Conservation (phyloP, 2,329 filamentous ascomycete species). For the Aspergillus sp. region DNA sequence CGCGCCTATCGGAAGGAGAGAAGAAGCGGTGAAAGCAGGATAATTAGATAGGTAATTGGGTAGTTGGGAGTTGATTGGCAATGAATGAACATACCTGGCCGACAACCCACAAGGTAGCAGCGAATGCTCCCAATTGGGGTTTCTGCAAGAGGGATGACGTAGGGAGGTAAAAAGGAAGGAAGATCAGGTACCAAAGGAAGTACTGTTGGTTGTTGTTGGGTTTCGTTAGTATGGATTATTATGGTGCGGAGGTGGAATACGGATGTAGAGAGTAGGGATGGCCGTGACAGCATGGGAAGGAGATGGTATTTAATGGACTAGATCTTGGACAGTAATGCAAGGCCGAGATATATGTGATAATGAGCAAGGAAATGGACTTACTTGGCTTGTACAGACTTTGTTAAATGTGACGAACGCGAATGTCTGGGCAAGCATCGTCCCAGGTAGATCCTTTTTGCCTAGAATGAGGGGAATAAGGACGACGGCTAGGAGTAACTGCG, state of each 20-base stretch:
- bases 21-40: neutral
- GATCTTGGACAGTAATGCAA: too few species aligned
- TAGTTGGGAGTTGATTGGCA: too few species aligned
- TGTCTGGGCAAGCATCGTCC: constrained; percentile 89
- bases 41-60: neutral
- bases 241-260: neutral
- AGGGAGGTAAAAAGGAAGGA: constrained; percentile 88
- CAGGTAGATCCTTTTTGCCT: constrained; percentile 77
- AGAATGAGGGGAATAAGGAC: constrained; percentile 72
- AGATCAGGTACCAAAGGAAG: constrained; percentile 96
- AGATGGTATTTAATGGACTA: too few species aligned
- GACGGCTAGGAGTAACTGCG: constrained; percentile 79
- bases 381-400: constrained; percentile 98
- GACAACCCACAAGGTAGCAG: constrained; percentile 70
- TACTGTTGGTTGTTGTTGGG: constrained; percentile 61
- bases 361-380: constrained; percentile 43
- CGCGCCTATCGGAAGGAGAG: neutral
- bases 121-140: constrained; percentile 62
- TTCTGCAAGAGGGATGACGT: constrained; percentile 67
- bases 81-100: constrained; percentile 56
- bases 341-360: neutral
- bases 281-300: too few species aligned
- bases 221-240: neutral
- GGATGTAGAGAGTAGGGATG: too few species aligned
- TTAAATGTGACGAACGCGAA: constrained; percentile 98